Base-by-base conservation (phyloP, 495 filamentous ascomycete genomes). In the Aspergillus cristatus region DNA sequence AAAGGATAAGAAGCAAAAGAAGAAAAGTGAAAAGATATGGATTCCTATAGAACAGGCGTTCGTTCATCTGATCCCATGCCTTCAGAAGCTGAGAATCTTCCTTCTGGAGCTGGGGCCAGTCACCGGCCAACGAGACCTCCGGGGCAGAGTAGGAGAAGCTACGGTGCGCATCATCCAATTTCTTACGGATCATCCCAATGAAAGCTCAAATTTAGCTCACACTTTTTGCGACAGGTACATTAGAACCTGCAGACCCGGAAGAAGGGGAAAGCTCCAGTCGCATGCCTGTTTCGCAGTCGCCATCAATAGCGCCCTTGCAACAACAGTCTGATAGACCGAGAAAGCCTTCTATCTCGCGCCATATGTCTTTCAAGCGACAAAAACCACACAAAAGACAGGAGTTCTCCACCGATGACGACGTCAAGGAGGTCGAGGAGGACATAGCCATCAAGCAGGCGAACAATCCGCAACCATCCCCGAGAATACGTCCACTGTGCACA, bases 401-500 rank as follows among this genome's bases (percentile, higher is more conserved):
- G 44, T 99, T 96, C 58, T 95, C 89, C 7, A 88, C 86, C 14
- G 91, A 99, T 49, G 91, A 99, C 58, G 87, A 84, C 55, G 72
- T 81, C 15, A 70, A 75, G 32, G 91, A 99, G 58, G 78, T 95
- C 17, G 84, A 91, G 52, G 58, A 68, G 34, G 65, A 74, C 35
- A 52, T 63, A 31, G 60, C 57, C 7, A 46, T 59, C 25, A 53
- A 65, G 35, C 56, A 64, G 38, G 46, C 48, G 2, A 30, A 52
- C 6, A 53, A 47, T 15, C 43, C 60, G 5, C 62, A 61, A 25
- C 46, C 45, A 12, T 69, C 65, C 7, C 65, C 65, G 1, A 51
- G 60, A 24, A 57, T 67, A 32, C 56, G 57, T 18, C 65, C 62
- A 10, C 45, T 62, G 30, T 45, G 61, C 37, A 51, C 50, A 6